Conservation (phyloP, 2,329 filamentous ascomycete species). For the Purpureocillium takamizusanense region DNA sequence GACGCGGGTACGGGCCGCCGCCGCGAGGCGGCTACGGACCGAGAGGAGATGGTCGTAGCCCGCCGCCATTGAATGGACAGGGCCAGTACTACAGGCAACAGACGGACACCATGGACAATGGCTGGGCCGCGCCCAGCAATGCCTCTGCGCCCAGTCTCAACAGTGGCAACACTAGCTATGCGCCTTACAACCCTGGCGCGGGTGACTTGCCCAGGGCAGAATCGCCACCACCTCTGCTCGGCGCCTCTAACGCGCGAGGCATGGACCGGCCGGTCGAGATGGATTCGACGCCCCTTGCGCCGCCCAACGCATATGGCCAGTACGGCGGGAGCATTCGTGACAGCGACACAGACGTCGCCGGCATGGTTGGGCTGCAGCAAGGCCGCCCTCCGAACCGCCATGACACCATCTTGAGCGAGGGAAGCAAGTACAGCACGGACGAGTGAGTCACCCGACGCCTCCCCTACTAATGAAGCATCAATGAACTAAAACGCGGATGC, state of each 20-base stretch:
- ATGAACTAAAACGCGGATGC: not conserved
- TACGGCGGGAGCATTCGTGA: conserved; percentile 41
- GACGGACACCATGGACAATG: not conserved
- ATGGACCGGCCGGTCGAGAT: conserved; percentile 69
- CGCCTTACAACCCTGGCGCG: conserved; percentile 32
- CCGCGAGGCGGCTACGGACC: conserved; percentile 21
- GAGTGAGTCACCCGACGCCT: conserved; percentile 43
- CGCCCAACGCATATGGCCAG: conserved; percentile 33
- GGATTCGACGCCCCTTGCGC: conserved; percentile 52
- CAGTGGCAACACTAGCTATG: conserved; percentile 4
- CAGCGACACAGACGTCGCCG: conserved; percentile 62
- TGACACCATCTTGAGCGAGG: conserved; percentile 51
- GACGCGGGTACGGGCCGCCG: conserved; percentile 22
- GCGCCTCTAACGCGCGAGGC: conserved; percentile 25
- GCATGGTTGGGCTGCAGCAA: conserved; percentile 66
- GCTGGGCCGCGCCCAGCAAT: not conserved
- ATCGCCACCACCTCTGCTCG: conserved; percentile 53
- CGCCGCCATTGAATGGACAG: conserved; percentile 30
- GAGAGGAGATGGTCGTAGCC: conserved; percentile 19
- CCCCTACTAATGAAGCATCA: not conserved
- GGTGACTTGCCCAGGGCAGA: conserved; percentile 47
- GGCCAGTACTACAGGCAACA: conserved; percentile 23
- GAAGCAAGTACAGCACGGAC: conserved; percentile 63
- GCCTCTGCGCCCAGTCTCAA: conserved; percentile 21
- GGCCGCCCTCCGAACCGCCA: conserved; percentile 29